These are phyloP conservation scores for Euptelea pleiosperma DNA, from an alignment of 164 flowering plant species.

Conservation along the genomic window DNA sequence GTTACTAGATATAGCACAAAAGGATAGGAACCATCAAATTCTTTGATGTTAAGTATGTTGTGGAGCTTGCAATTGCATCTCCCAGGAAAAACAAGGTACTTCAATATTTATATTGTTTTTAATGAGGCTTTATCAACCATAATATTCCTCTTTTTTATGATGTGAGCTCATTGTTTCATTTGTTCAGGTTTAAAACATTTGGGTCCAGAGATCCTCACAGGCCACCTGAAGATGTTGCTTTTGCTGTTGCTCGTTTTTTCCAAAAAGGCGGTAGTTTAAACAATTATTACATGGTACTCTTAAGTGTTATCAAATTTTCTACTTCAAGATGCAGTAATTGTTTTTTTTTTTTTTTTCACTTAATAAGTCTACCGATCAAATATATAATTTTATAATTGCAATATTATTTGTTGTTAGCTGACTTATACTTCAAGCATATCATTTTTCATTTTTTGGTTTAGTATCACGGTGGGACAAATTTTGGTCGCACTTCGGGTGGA, in stretches of 20 bases:
- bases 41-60: too few species aligned
- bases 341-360: not conserved
- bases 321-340: not conserved
- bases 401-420: not conserved
- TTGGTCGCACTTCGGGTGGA: conserved; percentile 96
- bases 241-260: conserved; percentile 91
- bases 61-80: too few species aligned
- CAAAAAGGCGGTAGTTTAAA: conserved; percentile 93
- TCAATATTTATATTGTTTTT: not conserved
- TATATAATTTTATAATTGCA: not conserved
- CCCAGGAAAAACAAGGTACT: not conserved
- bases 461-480: conserved; percentile 99
- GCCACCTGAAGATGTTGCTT: conserved; percentile 93
- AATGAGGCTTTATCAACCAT: not conserved
- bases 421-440: not conserved
- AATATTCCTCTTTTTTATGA: not conserved
- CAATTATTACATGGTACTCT: conserved; percentile 89
- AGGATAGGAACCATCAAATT: not conserved
- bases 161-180: not conserved
- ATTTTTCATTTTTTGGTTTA: conserved; percentile 17
- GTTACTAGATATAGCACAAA: not conserved
- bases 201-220: conserved; percentile 88
- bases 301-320: not conserved
- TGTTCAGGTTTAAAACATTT: conserved; percentile 88
- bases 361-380: not conserved